These are phyloP conservation scores for Tanacetum coccineum DNA, from an alignment of 129 eudicot genomes.

Conservation along the genomic window DNA sequence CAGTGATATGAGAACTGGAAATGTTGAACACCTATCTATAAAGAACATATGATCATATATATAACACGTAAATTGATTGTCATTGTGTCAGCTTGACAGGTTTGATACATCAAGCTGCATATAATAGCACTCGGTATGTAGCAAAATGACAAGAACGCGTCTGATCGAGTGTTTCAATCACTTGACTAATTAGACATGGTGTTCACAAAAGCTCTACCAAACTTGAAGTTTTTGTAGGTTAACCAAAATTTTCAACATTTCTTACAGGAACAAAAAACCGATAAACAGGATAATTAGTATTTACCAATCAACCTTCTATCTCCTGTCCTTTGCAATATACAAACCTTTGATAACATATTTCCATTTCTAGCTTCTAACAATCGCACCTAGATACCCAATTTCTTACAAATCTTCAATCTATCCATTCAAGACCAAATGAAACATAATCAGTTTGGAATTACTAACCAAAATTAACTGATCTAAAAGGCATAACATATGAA, in stretches of 20 bases:
- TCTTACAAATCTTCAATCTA: background rate
- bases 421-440: background rate
- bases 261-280: too few relatives aligned
- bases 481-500: slow-evolving; percentile 16
- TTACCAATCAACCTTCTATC: background rate
- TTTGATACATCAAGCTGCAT: background rate
- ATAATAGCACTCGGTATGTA: background rate
- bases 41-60: too few relatives aligned
- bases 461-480: slow-evolving; percentile 14
- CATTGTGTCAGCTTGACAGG: background rate
- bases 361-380: background rate
- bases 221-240: too few relatives aligned
- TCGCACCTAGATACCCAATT: background rate
- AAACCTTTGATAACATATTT: slow-evolving; percentile 13
- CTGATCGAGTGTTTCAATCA: background rate
- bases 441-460: slow-evolving; percentile 10
- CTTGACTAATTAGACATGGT: too few relatives aligned
- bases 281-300: background rate
- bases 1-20: too few relatives aligned
- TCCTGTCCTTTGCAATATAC: background rate
- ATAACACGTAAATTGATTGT: background rate
- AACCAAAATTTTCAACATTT: too few relatives aligned
- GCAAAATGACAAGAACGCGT: background rate
- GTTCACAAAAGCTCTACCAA: too few relatives aligned
- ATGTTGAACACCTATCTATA: too few relatives aligned